Evolutionary conservation across 2,329 filamentous ascomycete genomes (phyloP).

Genomic region (Xylariomycetidae sp.): DNA sequence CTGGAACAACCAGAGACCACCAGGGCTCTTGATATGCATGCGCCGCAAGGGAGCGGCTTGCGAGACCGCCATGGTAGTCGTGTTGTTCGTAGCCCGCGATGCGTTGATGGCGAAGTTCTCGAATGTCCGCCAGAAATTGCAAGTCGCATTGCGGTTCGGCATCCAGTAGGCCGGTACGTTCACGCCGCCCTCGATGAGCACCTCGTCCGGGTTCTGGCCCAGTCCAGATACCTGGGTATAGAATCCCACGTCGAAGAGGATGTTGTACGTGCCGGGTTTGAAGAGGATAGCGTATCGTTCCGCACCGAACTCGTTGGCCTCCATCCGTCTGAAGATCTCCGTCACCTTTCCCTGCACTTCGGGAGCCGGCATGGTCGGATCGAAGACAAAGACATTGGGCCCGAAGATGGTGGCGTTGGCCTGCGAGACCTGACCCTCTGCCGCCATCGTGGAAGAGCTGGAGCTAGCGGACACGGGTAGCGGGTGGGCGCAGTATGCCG

Average conservation of each 20-base stretch:
- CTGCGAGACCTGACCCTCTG: conserved; percentile 6
- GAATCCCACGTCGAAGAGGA: conserved; percentile 29
- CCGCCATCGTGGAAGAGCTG: too few relatives aligned
- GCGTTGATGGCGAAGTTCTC: conserved; percentile 28
- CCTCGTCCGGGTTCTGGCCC: conserved; percentile 24
- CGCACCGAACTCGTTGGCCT: conserved; percentile 27
- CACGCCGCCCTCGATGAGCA: conserved; percentile 25
- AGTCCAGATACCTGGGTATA: conserved; percentile 28
- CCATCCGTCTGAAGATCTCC: conserved; percentile 26
- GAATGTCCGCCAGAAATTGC: conserved; percentile 28
- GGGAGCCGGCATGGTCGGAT: conserved; percentile 21
- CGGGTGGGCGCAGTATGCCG: too few relatives aligned
- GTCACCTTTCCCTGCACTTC: conserved; percentile 23
- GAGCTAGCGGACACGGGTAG: too few relatives aligned
- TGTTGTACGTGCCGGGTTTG: conserved; percentile 24
- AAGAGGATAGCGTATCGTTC: conserved; percentile 27
- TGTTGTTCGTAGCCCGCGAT: conserved; percentile 24
- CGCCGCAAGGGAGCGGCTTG: conserved; percentile 27
- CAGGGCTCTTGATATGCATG: conserved; percentile 24
- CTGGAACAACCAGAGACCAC: conserved; percentile 28
- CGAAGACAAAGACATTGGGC: conserved; percentile 27
- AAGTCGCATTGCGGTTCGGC: conserved; percentile 29
- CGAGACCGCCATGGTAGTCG: conserved; percentile 28
- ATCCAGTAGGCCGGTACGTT: conserved; percentile 30
- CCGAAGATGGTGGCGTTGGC: conserved; percentile 26